Evolutionary conservation across 1,139 yeast species (phyloP), one percentile per base, ranked within the genome.

Genomic region (Taphrina deformans): DNA sequence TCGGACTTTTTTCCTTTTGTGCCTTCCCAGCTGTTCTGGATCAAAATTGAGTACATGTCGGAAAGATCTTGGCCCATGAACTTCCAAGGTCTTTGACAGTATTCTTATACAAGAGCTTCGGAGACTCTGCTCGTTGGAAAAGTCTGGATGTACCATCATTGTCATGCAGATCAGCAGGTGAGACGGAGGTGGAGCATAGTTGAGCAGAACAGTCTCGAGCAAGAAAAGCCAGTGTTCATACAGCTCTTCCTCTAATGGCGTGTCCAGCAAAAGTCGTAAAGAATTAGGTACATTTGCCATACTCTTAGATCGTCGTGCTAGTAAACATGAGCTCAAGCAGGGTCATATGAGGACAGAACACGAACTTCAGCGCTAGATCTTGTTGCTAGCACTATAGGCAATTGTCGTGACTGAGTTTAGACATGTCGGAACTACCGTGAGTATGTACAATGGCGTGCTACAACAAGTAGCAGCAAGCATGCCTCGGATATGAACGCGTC

Each of bases 221-320:
- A 59, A 46, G 24, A 16, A 9, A 4, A 31, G 23, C 51, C 51
- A 44, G 16, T 40, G 35, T 41, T 23, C 27, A 31, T 38, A 59
- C 31, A 59, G 29, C 40, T 59, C 63, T 40, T 59, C 63, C 29
- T 48, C 63, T 12, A 59, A 41, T 6, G 63, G 63, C 1, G 63
- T 41, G 31, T 59, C 63, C 12, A 59, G 50, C 26, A 59, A 33
- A 26, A 40, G 23, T 26, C 35, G 31, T 24, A 53, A 24, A 5
- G 45, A 23, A 21, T 5, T 24, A n/a, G 58, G 58, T 23, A 53
- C 14, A 5, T 23, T 21, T 31, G 23, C 48, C 48, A 44, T 44
- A n/a, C n/a, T n/a, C n/a, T n/a, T n/a, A n/a, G n/a, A n/a, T n/a
- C n/a, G n/a, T n/a, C n/a, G n/a, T n/a, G n/a, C n/a, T n/a, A n/a